Percentiles rank a stretch among this genome's conserved stretches.
These are phyloP conservation scores for Alternaria viburni DNA, from an alignment of 2,329 filamentous ascomycete species.

Conservation along the genomic window DNA sequence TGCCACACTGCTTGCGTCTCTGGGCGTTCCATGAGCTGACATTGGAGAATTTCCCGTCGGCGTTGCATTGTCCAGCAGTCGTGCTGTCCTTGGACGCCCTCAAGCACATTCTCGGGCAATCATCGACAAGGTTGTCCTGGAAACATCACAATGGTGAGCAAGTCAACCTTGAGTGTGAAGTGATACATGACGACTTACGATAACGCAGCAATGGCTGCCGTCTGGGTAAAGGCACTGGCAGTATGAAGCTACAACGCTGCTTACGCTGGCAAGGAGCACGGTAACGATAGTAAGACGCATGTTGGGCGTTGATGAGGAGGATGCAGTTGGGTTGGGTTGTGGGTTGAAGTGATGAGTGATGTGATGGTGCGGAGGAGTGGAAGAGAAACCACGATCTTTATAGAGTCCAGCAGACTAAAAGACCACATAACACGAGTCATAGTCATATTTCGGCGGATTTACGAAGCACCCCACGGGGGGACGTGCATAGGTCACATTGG, in stretches of 20 bases:
- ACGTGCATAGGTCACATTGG: neutral
- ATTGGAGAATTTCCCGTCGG: neutral
- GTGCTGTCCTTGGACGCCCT: neutral
- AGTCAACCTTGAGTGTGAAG: neutral
- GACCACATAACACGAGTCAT: neutral
- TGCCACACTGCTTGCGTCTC: neutral
- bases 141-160: neutral
- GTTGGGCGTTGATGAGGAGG: neutral
- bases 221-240: slow-evolving; percentile 5
- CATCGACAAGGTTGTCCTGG: neutral
- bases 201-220: slow-evolving; percentile 5
- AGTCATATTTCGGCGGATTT: neutral
- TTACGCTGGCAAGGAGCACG: neutral
- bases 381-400: neutral
- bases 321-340: neutral
- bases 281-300: neutral
- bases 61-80: slow-evolving; percentile 1
- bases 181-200: slow-evolving; percentile 4
- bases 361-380: neutral
- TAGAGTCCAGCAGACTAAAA: neutral
- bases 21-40: neutral
- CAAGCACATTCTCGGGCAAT: neutral
- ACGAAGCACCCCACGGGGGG: neutral
- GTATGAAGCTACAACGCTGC: slow-evolving; percentile 6
- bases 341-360: neutral